Conservation (phyloP, 495 filamentous ascomycete species). For the Penicillium bialowiezense region DNA sequence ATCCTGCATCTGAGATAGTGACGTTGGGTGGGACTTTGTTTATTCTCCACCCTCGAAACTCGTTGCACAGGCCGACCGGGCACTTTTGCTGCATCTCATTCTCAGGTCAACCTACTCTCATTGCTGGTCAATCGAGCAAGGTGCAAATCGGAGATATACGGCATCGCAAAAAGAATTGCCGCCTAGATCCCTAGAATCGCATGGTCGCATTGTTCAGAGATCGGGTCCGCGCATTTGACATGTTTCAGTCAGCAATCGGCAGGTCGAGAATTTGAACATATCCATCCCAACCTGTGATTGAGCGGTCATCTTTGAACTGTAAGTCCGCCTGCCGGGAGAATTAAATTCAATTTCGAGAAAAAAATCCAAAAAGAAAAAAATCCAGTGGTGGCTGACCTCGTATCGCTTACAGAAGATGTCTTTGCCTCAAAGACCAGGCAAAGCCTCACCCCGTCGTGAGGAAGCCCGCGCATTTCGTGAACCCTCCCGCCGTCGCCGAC, state of each 20-base stretch:
- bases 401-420: conserved; percentile 47
- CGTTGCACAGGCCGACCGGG: conserved; percentile 30
- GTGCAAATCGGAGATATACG: not conserved
- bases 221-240: conserved; percentile 7
- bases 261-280: not conserved
- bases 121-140: conserved; percentile 2
- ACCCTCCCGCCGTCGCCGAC: conserved; percentile 64
- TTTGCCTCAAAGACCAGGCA: conserved; percentile 62
- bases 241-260: conserved; percentile 8
- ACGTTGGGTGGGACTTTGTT: conserved; percentile 25
- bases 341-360: no score
- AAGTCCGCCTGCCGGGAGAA: not conserved
- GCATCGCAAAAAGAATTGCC: no score
- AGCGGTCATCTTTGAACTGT: not conserved
- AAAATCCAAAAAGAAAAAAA: not conserved
- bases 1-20: not conserved
- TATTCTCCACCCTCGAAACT: conserved; percentile 29
- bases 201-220: conserved; percentile 4
- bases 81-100: conserved; percentile 5
- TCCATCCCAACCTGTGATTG: not conserved
- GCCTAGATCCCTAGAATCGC: not conserved
- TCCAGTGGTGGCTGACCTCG: not conserved
- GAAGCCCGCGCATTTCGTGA: conserved; percentile 61
- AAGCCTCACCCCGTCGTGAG: conserved; percentile 57
- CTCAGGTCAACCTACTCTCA: conserved; percentile 3